Evolutionary conservation across 768 basidiomycete species (phyloP).

Genomic region (Termitomyces sp.): DNA sequence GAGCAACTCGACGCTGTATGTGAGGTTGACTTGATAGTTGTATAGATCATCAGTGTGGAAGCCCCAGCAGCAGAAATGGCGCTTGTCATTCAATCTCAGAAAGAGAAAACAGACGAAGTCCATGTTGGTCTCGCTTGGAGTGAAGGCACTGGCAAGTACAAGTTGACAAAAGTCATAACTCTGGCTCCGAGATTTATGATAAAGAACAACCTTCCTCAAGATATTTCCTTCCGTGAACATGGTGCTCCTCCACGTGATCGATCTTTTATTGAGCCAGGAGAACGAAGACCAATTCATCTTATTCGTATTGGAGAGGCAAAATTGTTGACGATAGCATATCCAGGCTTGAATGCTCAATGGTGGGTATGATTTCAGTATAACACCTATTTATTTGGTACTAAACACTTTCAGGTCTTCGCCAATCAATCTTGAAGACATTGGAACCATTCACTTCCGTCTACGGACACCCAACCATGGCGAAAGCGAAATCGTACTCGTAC

Average conservation of each 20-base stretch:
- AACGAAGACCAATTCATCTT: constrained; percentile 62
- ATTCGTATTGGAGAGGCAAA: constrained; percentile 65
- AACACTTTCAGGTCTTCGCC: constrained; percentile 71
- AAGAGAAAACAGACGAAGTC: constrained; percentile 58
- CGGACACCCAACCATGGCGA: constrained; percentile 31
- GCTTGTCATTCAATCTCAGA: constrained; percentile 61
- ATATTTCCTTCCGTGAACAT: constrained; percentile 82
- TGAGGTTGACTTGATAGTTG: neutral
- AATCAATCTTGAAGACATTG: constrained; percentile 89
- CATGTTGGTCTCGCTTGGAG: constrained; percentile 88
- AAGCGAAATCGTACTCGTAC: constrained; percentile 48
- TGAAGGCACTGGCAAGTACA: constrained; percentile 96
- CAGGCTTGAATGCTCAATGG: constrained; percentile 85
- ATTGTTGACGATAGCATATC: constrained; percentile 77
- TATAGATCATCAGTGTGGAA: constrained; percentile 68
- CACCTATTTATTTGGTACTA: neutral
- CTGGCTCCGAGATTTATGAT: constrained; percentile 87
- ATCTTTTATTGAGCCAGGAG: constrained; percentile 58
- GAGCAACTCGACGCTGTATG: constrained; percentile 1
- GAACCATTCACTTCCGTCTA: constrained; percentile 71
- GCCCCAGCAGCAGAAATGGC: constrained; percentile 89
- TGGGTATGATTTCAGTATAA: constrained; percentile 20
- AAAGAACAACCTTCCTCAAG: constrained; percentile 67
- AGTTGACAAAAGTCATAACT: constrained; percentile 90
- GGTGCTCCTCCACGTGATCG: constrained; percentile 62